Evolutionary conservation across 352 stramenopile species (phyloP), one percentile per base, ranked within the genome.

Genomic region (Globisporangium canariense): DNA sequence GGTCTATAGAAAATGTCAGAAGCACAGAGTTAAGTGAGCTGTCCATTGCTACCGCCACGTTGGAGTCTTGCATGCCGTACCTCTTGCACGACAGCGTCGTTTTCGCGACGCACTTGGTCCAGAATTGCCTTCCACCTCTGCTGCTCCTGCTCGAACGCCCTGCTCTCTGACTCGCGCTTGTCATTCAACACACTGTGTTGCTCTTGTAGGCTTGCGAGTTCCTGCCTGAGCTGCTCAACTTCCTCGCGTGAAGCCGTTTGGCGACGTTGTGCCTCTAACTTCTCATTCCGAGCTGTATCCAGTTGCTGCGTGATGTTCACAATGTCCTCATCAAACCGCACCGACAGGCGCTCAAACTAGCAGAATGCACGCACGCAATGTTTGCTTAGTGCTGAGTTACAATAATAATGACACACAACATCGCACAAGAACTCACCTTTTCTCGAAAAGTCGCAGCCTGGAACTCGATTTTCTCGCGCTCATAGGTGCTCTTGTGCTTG

Each of bases 381-480:
- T 40, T 13, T 57, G 52, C n/a, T 9, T 28, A 28, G 25, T 28
- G 25, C 25, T 28, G 25, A 28, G 25, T 28, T 28, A 28, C 25
- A 28, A 28, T 28, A 36, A 5, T 20, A n/a, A 3, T 11, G 3
- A 1, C n/a, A 43, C 22, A 6, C 9, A 16, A 7, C 7, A n/a
- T 3, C 40, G 14, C 11, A 11, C 28, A 62, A 13, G 10, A 9
- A 34, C 18, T 4, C 45, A 69, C 64, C 55, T 74, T 63, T 20
- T 73, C 51, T 57, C 70, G 38, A 10, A 61, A 66, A 3, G 65
- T 57, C 7, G 30, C 30, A 14, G 73, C 40, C 22, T 80, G 57
- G 18, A 68, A 61, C 47, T 71, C 67, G 16, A 80, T 54, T 0
- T 25, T 60, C 62, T 83, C 69, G 51, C 58, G 65, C 22, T 78